A percentile compares a stretch with the other conserved stretches of the same genome.
Conservation (phyloP, 768 basidiomycete species). For the Phaeotremella skinneri region DNA sequence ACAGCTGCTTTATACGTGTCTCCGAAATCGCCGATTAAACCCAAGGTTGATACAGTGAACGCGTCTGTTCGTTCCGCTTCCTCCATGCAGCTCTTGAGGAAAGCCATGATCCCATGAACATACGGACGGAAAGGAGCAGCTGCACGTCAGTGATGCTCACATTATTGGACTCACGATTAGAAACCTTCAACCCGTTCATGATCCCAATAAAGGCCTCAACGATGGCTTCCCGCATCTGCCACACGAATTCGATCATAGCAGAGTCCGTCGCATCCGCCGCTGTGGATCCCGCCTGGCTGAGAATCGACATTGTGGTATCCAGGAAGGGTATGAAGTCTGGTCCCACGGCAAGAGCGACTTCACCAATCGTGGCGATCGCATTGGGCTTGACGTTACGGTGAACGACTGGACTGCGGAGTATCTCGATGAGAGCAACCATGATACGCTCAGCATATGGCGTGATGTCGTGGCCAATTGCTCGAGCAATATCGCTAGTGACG, state of each 20-base stretch:
- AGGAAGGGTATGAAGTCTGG: constrained; percentile 82
- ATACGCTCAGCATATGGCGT: constrained; percentile 79
- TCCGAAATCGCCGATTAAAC: constrained; percentile 88
- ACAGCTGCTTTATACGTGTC: constrained; percentile 78
- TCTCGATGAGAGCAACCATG: constrained; percentile 88
- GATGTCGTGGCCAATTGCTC: constrained; percentile 81
- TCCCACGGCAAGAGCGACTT: constrained; percentile 90
- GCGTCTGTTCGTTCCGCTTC: constrained; percentile 77
- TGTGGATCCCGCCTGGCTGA: constrained; percentile 84
- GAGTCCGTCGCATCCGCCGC: constrained; percentile 64
- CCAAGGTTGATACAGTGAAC: constrained; percentile 70
- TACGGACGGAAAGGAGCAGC: constrained; percentile 64
- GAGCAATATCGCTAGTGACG: constrained; percentile 92
- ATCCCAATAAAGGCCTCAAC: constrained; percentile 96
- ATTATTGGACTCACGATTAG: constrained; percentile 62
- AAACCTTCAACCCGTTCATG: constrained; percentile 82
- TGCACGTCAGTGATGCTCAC: constrained; percentile 47
- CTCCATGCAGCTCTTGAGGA: constrained; percentile 77
- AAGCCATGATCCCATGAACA: constrained; percentile 66
- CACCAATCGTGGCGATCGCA: constrained; percentile 93
- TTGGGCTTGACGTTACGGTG: constrained; percentile 94
- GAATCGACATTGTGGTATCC: constrained; percentile 82
- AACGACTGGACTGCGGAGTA: constrained; percentile 82
- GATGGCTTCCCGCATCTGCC: constrained; percentile 85
- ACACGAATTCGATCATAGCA: constrained; percentile 84